Conservation (phyloP, 1,139 yeast species). For the Candida tropicalis region DNA sequence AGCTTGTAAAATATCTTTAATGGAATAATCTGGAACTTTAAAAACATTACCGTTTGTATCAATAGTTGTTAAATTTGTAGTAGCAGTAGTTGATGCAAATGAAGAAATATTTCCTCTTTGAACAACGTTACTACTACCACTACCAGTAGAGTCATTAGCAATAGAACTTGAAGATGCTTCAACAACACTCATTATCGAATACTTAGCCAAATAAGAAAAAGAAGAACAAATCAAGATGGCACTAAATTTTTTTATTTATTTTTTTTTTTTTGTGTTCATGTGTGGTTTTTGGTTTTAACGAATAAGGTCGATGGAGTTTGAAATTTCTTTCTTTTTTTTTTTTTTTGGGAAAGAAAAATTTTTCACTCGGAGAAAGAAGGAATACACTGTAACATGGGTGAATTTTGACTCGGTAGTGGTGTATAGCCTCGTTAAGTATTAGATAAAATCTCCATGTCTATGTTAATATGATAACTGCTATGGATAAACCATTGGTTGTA, state of each 20-base stretch:
- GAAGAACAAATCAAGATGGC: conserved; percentile 2
- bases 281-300: too few species aligned
- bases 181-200: conserved; percentile 22
- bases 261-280: neutral
- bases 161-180: conserved; percentile 16
- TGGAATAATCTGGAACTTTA: conserved; percentile 72
- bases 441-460: too few species aligned
- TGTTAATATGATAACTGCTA: too few species aligned
- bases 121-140: conserved; percentile 12
- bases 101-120: conserved; percentile 32
- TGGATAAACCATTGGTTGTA: too few species aligned
- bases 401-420: too few species aligned
- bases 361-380: too few species aligned
- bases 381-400: too few species aligned
- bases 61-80: conserved; percentile 42
- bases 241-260: neutral
- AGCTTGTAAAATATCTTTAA: conserved; percentile 70
- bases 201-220: conserved; percentile 6
- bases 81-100: conserved; percentile 18
- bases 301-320: too few species aligned
- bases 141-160: conserved; percentile 3
- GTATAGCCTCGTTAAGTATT: too few species aligned
- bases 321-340: too few species aligned
- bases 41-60: conserved; percentile 68
- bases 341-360: too few species aligned